Percentiles rank a stretch among this genome's conserved stretches.
phyloP scores from a whole-genome alignment of 2,329 filamentous ascomycete genomes.

The Aureobasidium sp. region DNA sequence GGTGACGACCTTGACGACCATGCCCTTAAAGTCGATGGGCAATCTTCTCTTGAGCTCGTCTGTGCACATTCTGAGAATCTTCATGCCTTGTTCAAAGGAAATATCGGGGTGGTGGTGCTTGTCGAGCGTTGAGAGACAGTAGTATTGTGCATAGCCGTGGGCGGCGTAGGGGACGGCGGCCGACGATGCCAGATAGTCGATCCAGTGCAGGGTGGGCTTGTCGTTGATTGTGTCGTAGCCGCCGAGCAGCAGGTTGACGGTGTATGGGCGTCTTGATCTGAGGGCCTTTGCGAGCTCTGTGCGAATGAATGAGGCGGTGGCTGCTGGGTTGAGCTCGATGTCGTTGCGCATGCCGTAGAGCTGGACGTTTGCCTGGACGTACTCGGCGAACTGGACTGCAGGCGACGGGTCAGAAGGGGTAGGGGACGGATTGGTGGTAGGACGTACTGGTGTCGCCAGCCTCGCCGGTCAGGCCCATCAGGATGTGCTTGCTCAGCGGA shows the following conservation, averaged over 20 bases:
- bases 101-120: constrained; percentile 98
- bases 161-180: constrained; percentile 90
- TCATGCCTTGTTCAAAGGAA: constrained; percentile 77
- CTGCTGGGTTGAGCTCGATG: constrained; percentile 81
- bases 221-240: constrained; percentile 87
- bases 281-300: constrained; percentile 86
- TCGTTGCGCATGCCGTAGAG: constrained; percentile 98
- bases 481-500: constrained; percentile 81
- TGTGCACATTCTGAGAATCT: constrained; percentile 88
- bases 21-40: constrained; percentile 98
- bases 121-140: constrained; percentile 94
- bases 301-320: constrained; percentile 87
- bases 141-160: constrained; percentile 99
- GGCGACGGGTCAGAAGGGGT: not conserved
- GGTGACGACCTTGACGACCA: constrained; percentile 80
- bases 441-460: constrained; percentile 81
- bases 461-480: constrained; percentile 94
- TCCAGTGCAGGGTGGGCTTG: constrained; percentile 91
- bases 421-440: not conserved
- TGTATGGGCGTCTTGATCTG: constrained; percentile 89
- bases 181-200: constrained; percentile 88
- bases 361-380: constrained; percentile 96
- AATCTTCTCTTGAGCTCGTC: constrained; percentile 95
- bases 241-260: constrained; percentile 90
- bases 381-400: constrained; percentile 96